A percentile compares a stretch with the other conserved stretches of the same genome.
Conservation (phyloP, 2,329 filamentous ascomycete genomes). For the Fusarium austroafricanum region DNA sequence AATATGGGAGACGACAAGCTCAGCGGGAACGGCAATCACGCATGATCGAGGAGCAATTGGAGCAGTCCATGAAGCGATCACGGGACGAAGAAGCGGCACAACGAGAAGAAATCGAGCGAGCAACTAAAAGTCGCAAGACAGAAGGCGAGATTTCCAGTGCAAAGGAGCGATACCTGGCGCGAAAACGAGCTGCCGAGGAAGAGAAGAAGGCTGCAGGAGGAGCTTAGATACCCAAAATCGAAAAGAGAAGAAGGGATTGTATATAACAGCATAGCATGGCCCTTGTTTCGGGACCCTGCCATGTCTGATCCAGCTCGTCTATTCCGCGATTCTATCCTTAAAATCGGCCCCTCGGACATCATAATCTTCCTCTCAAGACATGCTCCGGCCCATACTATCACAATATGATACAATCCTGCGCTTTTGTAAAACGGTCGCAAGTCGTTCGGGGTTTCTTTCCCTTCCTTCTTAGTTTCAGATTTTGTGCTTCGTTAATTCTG, state of each 20-base stretch:
- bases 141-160: slow-evolving; percentile 80
- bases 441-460: slow-evolving; percentile 3
- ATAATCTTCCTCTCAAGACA: slow-evolving; percentile 2
- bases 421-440: slow-evolving; percentile 11
- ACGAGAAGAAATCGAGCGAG: slow-evolving; percentile 70
- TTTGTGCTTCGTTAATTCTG: slow-evolving; percentile 1
- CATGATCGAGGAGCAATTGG: slow-evolving; percentile 83
- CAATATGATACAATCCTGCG: slow-evolving; percentile 46
- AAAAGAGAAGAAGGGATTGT: slow-evolving; percentile 30
- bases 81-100: slow-evolving; percentile 76
- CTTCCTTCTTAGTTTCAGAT: background rate
- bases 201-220: slow-evolving; percentile 58
- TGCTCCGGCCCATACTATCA: slow-evolving; percentile 31
- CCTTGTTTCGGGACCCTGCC: slow-evolving; percentile 32
- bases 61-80: slow-evolving; percentile 76
- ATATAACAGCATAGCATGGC: slow-evolving; percentile 26
- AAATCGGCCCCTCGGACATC: slow-evolving; percentile 17
- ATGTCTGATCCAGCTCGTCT: slow-evolving; percentile 32
- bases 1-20: slow-evolving; percentile 68
- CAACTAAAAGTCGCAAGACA: slow-evolving; percentile 82
- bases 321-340: slow-evolving; percentile 34
- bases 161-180: slow-evolving; percentile 81
- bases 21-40: slow-evolving; percentile 80
- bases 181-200: slow-evolving; percentile 80
- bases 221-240: slow-evolving; percentile 48